Percentiles rank a stretch among this genome's conserved stretches.
Evolutionary conservation across 108 stramenopile species (phyloP).

Genomic region (Nitzschia palea): DNA sequence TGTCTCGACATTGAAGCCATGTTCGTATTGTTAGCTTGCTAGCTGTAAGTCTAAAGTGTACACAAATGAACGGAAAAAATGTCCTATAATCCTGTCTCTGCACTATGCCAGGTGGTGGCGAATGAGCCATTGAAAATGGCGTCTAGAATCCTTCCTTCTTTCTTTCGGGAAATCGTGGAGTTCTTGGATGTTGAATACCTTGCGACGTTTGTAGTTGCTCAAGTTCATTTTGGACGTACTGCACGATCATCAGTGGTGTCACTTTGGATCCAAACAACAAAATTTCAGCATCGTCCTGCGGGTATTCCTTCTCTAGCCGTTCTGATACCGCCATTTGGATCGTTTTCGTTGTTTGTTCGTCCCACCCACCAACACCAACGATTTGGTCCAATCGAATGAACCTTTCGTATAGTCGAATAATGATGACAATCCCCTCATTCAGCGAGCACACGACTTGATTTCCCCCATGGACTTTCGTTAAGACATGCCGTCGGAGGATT

Average conservation of each 20-base stretch:
- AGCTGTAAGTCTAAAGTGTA: too few species aligned
- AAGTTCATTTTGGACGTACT: constrained; percentile 23
- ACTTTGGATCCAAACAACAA: constrained; percentile 1
- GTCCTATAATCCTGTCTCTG: too few species aligned
- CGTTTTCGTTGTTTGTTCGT: constrained; percentile 9
- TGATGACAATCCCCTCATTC: constrained; percentile 63
- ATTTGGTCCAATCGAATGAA: constrained; percentile 29
- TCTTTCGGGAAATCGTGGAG: constrained; percentile 26
- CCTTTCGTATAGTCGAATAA: constrained; percentile 43
- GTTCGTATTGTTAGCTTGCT: too few species aligned
- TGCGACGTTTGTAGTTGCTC: constrained; percentile 6
- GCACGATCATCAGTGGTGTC: constrained; percentile 19
- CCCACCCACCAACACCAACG: constrained; percentile 38
- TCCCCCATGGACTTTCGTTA: constrained; percentile 45
- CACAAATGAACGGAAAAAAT: too few species aligned
- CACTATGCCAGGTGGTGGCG: too few species aligned
- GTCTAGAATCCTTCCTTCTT: constrained; percentile 1
- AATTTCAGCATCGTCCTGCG: background rate
- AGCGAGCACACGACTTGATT: constrained; percentile 68
- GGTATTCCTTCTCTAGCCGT: background rate
- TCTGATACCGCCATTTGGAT: constrained; percentile 12
- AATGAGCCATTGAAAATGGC: too few species aligned
- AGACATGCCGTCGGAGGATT: constrained; percentile 38
- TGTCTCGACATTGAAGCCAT: too few species aligned
- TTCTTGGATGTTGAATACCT: constrained; percentile 18